Evolutionary conservation across 306 rosid genomes (phyloP), one percentile per base, ranked within the genome.

Genomic region (Luffa aegyptiaca): DNA sequence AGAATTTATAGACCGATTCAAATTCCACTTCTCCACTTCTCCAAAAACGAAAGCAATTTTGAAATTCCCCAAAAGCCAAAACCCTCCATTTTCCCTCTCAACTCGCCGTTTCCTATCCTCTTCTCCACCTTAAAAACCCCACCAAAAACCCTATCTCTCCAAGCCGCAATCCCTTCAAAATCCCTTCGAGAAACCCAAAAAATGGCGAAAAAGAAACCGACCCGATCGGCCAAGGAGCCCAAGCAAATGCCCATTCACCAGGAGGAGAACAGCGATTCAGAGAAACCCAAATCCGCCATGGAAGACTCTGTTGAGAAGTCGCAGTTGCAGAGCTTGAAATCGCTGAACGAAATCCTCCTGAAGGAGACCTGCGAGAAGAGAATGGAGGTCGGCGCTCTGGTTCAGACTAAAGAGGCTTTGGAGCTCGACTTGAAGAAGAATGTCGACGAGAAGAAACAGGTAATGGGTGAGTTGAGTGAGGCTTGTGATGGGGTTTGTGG

Each of bases 131-230:
- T 68, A 3, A 68, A 66, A 66, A 6, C 72, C 73, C 14, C 31
- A 12, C 8, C 46, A 2, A 39, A 66, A 68, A 68, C 75, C 75
- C 75, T 68, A 68, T 18, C 33, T 68, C 0, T 1, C 16, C 13
- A 2, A 68, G 75, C 75, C 75, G 75, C 75, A 68, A 71, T 73
- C 55, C 75, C 6, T 18, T 42, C 26, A 42, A 39, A 31, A 39
- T 39, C 71, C 69, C 18, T n/a, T n/a, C 68, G 12, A 57, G 1
- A 18, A 10, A 5, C 1, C 0, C 35, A 8, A 10, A 76, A 78
- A 66, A 87, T 91, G 94, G 94, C 94, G 66, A 93, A 86, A 80
- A 93, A 88, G 90, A 93, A 91, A 80, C 16, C 52, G 35, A 37
- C 88, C 76, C 86, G 62, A 18, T 85, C 83, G 6, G 5, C 90